Evolutionary conservation across 352 stramenopile species (phyloP).

Genomic region (Pilasporangium apinafurcum): DNA sequence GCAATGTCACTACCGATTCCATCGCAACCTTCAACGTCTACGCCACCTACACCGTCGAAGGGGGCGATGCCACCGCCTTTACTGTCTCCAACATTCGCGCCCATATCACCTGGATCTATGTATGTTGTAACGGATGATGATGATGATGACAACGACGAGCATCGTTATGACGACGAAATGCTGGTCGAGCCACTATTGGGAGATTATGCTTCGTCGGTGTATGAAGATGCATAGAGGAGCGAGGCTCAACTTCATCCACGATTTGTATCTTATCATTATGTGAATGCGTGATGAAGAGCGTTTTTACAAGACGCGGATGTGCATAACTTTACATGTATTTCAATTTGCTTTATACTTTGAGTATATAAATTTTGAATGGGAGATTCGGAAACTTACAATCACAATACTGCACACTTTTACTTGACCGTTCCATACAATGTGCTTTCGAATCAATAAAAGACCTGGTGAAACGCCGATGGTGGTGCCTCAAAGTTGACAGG

Average conservation of each 20-base stretch:
- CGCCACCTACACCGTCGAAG: too few relatives aligned
- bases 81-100: constrained; percentile 36
- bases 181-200: constrained; percentile 45
- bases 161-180: constrained; percentile 18
- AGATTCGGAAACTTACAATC: too few relatives aligned
- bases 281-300: too few relatives aligned
- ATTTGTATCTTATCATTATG: too few relatives aligned
- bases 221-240: constrained; percentile 15
- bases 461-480: constrained; percentile 1
- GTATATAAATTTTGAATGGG: too few relatives aligned
- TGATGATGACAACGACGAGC: constrained; percentile 21
- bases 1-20: constrained; percentile 31
- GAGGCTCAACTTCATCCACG: not conserved
- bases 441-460: constrained; percentile 5
- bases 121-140: constrained; percentile 44
- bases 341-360: too few relatives aligned
- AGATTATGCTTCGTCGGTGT: constrained; percentile 6
- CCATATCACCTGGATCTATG: constrained; percentile 30
- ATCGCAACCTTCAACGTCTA: constrained; percentile 5
- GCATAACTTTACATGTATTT: too few relatives aligned
- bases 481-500: constrained; percentile 2
- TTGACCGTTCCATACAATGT: too few relatives aligned
- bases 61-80: too few relatives aligned
- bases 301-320: too few relatives aligned
- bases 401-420: too few relatives aligned